Conservation (phyloP, 1,284 basidiomycete genomes). For the Leccinum subatratum region DNA sequence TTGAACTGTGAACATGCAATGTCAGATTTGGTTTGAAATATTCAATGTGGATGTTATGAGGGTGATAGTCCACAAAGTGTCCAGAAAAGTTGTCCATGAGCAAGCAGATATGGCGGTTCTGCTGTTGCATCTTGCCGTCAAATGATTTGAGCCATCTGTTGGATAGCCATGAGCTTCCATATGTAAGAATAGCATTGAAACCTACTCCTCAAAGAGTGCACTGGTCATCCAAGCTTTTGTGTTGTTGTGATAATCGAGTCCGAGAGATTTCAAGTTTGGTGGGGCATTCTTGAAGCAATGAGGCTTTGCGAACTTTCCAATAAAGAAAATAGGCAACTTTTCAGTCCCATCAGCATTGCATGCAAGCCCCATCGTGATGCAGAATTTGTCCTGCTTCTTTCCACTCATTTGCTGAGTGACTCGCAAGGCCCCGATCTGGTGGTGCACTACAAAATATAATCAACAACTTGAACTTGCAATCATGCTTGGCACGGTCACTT, state of each 20-base stretch:
- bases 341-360: slow-evolving; percentile 10
- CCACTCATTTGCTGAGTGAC: slow-evolving; percentile 5
- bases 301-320: neutral
- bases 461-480: neutral
- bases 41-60: too few species aligned
- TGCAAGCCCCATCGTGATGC: neutral
- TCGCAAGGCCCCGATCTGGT: slow-evolving; percentile 3
- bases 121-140: too few species aligned
- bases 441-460: neutral
- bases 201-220: slow-evolving; percentile 7
- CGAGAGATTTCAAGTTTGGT: neutral
- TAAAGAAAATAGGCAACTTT: neutral
- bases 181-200: neutral
- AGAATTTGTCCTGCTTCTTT: slow-evolving; percentile 4
- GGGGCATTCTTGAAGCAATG: slow-evolving; percentile 1
- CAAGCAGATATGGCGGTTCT: too few species aligned
- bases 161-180: neutral
- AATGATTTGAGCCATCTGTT: neutral
- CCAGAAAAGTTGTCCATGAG: too few species aligned
- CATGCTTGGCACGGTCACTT: neutral
- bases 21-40: too few species aligned
- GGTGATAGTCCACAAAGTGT: too few species aligned
- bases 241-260: slow-evolving; percentile 9
- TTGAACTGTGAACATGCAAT: too few species aligned
- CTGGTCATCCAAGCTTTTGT: slow-evolving; percentile 8